Evolutionary conservation across 2,329 filamentous ascomycete genomes (phyloP), one percentile per base, ranked within the genome.

Genomic region (Tolypocladium endophyticum): DNA sequence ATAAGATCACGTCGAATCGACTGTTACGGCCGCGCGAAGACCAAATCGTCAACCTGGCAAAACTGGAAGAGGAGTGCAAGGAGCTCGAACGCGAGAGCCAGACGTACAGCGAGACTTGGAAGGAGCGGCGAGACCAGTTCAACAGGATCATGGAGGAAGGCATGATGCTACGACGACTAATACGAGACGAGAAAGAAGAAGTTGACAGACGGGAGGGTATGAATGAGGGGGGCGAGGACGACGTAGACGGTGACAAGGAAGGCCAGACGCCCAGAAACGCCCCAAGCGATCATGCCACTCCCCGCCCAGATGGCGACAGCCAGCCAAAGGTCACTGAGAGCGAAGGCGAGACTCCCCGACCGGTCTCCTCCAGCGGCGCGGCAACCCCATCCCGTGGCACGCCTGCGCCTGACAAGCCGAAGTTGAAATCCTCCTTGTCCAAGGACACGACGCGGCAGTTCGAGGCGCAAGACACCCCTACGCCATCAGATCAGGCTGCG

Each of bases 121-220:
- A 83, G 50, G 92, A 96, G 74, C 82, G 93, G 45, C 80, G 88
- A 63, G 89, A 91, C 66, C 91, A 96, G 74, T 96, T 97, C 73
- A 89, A 87, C 60, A 83, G 85, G 59, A 92, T 97, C 68, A 89
- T 96, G 70, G 89, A 92, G 61, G 93, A 97, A 76, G 91, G 91
- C n/a, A 89, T 89, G 83, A 81, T 90, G 64, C 81, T 97, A 72
- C 80, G 92, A 60, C 82, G 90, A 56, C 81, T 95, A 71, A 96
- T 97, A 69, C 86, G 92, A 62, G 92, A 96, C 69, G 93, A 97
- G 79, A 96, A 96, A 76, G 92, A 96, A 72, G 92, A 96, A 74
- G 90, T 94, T 0, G 92, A 96, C 74, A 81, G 90, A 50, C 83
- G 91, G 59, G 91, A 95, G 72, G 91, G 90, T 36, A 91, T 91